phyloP scores from a whole-genome alignment of 306 rosid species.

The Myrica gale region DNA sequence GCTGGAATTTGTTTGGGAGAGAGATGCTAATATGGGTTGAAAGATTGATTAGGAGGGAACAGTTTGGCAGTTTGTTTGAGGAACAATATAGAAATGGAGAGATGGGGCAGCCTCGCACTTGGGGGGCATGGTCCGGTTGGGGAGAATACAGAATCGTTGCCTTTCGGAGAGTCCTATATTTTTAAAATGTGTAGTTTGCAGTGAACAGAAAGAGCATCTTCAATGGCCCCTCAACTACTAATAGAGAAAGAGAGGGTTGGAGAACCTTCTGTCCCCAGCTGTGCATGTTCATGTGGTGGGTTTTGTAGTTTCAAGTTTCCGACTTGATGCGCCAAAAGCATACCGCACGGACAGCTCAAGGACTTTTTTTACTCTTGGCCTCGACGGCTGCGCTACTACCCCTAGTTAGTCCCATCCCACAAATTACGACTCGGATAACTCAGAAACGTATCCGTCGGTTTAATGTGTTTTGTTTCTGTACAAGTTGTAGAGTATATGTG shows the following conservation, averaged over 20 bases:
- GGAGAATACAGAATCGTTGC: slow-evolving; percentile 44
- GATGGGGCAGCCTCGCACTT: slow-evolving; percentile 72
- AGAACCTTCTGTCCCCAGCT: slow-evolving; percentile 1
- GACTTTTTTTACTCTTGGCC: background rate
- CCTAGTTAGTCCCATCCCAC: too few relatives aligned
- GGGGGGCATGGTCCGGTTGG: slow-evolving; percentile 70
- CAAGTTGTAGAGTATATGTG: too few relatives aligned
- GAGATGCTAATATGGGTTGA: slow-evolving; percentile 28
- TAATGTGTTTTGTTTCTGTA: too few relatives aligned
- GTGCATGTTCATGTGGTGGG: slow-evolving; percentile 24
- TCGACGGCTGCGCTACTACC: background rate
- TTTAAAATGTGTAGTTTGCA: background rate
- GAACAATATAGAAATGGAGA: slow-evolving; percentile 25
- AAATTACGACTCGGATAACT: too few relatives aligned
- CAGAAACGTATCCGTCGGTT: too few relatives aligned
- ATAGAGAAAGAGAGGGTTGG: background rate
- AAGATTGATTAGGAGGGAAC: slow-evolving; percentile 41
- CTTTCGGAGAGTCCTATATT: slow-evolving; percentile 23
- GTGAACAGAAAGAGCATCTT: slow-evolving; percentile 24
- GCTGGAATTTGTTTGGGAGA: slow-evolving; percentile 35
- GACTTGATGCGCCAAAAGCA: slow-evolving; percentile 16
- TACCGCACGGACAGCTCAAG: slow-evolving; percentile 16
- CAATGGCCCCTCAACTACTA: slow-evolving; percentile 17
- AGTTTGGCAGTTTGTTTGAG: slow-evolving; percentile 46
- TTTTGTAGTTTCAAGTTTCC: slow-evolving; percentile 2